Percentiles rank a stretch among this genome's conserved stretches.
phyloP scores from a whole-genome alignment of 257 asterid species.

The Nicotiana undulata region DNA sequence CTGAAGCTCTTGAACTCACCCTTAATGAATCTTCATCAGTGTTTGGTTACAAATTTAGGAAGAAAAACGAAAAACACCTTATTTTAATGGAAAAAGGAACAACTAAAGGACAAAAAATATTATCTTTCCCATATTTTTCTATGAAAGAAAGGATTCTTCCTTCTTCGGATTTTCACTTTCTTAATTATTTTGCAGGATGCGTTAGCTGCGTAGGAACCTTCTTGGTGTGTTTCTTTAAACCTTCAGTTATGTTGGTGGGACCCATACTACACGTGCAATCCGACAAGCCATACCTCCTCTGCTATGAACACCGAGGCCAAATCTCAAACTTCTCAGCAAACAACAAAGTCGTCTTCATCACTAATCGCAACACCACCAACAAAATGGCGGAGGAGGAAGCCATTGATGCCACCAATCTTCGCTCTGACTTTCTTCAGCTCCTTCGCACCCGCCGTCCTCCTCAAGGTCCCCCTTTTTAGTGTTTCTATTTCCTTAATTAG shows the following conservation, averaged over 20 bases:
- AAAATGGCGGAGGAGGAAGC: slow-evolving; percentile 8
- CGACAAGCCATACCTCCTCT: not conserved
- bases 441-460: slow-evolving; percentile 61
- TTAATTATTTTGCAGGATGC: too few relatives aligned
- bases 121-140: too few relatives aligned
- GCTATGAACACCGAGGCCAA: not conserved
- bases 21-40: too few relatives aligned
- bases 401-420: slow-evolving; percentile 33
- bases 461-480: slow-evolving; percentile 27
- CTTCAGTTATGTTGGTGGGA: not conserved
- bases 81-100: too few relatives aligned
- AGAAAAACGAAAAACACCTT: too few relatives aligned
- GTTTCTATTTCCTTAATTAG: not conserved
- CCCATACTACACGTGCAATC: not conserved
- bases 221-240: not conserved
- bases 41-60: too few relatives aligned
- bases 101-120: too few relatives aligned
- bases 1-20: too few relatives aligned
- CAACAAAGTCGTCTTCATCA: not conserved
- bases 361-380: not conserved
- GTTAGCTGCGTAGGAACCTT: not conserved
- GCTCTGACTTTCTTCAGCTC: slow-evolving; percentile 50
- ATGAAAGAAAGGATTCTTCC: too few relatives aligned
- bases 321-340: not conserved
- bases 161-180: too few relatives aligned